Conservation (phyloP, 257 asterid genomes). For the Solanum phureja region DNA sequence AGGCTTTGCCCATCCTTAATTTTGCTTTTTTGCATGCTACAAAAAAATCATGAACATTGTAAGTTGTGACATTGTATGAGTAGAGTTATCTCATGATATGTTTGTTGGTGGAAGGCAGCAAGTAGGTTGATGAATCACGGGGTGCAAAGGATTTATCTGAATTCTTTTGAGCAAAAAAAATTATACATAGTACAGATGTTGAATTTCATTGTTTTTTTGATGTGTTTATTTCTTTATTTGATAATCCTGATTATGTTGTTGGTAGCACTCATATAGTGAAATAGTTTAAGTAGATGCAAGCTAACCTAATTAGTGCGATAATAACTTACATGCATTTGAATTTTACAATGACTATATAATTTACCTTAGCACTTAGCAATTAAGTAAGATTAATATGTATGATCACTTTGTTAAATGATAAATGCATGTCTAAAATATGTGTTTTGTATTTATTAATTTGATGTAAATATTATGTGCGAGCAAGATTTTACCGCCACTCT, state of each 20-base stretch:
- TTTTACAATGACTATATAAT: neutral
- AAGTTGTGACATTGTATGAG: neutral
- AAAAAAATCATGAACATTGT: neutral
- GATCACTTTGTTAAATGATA: neutral
- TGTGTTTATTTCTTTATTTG: neutral
- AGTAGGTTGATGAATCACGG: no score
- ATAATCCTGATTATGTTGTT: neutral
- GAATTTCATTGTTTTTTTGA: neutral
- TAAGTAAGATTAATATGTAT: neutral
- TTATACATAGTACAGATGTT: neutral
- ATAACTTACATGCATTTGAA: neutral
- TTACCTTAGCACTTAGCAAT: neutral
- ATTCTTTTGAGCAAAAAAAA: fast-evolving
- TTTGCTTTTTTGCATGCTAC: neutral
- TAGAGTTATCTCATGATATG: neutral
- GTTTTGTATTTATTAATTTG: neutral
- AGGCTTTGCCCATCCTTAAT: neutral
- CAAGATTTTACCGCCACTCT: neutral
- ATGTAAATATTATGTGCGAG: neutral
- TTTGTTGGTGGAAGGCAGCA: neutral
- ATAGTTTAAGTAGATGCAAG: neutral
- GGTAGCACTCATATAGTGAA: neutral
- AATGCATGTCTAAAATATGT: neutral
- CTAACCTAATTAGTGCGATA: neutral
- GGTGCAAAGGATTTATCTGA: neutral